Evolutionary conservation across 139 green algal species (phyloP), one percentile per base, ranked within the genome.

Genomic region (Pedinophyceae sp.): DNA sequence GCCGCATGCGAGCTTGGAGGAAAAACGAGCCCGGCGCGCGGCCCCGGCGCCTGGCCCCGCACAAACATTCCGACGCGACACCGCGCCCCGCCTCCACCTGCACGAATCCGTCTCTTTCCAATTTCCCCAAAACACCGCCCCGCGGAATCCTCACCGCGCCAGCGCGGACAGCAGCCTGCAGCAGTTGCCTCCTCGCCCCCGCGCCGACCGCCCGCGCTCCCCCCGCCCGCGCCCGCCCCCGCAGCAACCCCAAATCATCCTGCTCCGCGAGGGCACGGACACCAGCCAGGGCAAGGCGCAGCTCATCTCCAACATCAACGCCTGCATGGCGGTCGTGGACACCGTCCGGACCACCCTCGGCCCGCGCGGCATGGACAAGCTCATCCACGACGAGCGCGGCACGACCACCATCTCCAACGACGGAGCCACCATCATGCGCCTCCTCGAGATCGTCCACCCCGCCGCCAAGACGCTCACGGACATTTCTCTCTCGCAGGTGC

Each of bases 251-350:
- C 90, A 94, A 67, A 97, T 98, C 64, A 96, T 98, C 57, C 75
- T 98, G n/a, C 69, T 98, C 16, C 88, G 86, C 53, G 91, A 98
- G 58, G 91, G 91, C 24, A 98, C 91, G 26, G 91, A 98, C 69
- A 95, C 87, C 0, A 93, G 78, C 41, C 91, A 98, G 55, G 91
- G 91, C 43, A 95, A 82, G 55, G 52, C 84, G 7, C 91, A 98
- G 76, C 77, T 97, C 19, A 83, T 98, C 60, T 93, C 77, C 73
- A 98, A 98, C 76, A 98, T 98, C 56, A 95, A 97, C 58, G 91
- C 91, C 0, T 97, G 91, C 75, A 76, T 86, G 53, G 91, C 91
- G 1, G 84, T 98, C 3, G 89, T 85, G 2, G 91, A 98, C 57
- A 74, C 84, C 2, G 77, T 98, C 2, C 69, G 84, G 30, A 95